Base-by-base conservation (phyloP, 305 asterid genomes). In the Lippia alba region DNA sequence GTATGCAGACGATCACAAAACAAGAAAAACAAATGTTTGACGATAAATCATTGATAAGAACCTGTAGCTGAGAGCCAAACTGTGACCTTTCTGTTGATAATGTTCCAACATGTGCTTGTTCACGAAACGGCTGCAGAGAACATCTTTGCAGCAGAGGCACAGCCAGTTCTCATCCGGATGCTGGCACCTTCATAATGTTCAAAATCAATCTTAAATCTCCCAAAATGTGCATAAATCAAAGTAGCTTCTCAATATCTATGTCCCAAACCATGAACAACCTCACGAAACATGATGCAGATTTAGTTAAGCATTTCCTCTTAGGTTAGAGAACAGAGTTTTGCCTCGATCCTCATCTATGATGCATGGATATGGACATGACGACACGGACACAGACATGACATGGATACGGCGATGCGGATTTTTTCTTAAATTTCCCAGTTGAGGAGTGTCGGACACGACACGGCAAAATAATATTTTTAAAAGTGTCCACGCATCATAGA, bases 21-120 rank as follows among this genome's bases (percentile, higher is more conserved):
- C 19, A 57, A 14, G 20, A 32, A 33, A 14, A 6, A 1, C 0
- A 59, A 45, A 19, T 4, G 41, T n/a, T 1, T 14, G 14, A 44
- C 0, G 4, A 44, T 30, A 6, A 24, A 10, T 4, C 12, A 12
- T 4, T 4, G 4, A 5, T 3, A 41, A 14, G 36, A 71, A 92
- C 98, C 96, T 90, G 84, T 64, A 93, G 79, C 97, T 93, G 17
- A 93, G 81, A 4, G 96, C 98, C 70, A 91, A 24, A 46, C 77
- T 74, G 64, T 93, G 98, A 44, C 74, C 49, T 0, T 60, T 46
- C 56, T 77, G 83, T 69, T 81, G 86, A 77, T 72, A 84, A 77
- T 93, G 98, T 74, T 89, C 87, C 5, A 93, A 82, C 97, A 93
- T 91, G 89, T 93, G 97, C 82, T 85, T 87, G 88, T 91, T 93